phyloP scores from a whole-genome alignment of 2,329 filamentous ascomycete genomes.

The Lasiodiplodia citricola region DNA sequence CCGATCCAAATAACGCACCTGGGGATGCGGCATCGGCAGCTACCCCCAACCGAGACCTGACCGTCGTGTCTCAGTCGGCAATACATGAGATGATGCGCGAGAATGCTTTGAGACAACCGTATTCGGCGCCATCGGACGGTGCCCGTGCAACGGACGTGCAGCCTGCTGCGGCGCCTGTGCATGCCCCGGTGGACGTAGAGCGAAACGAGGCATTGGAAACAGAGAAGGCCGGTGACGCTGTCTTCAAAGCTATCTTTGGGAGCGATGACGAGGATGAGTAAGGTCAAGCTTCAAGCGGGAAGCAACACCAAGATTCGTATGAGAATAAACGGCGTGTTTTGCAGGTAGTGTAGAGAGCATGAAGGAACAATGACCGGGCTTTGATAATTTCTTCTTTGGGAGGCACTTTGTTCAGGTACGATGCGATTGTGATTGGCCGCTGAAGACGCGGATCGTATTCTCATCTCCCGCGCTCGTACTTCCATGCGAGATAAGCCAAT shows the following conservation, averaged over 20 bases:
- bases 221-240: conserved; percentile 74
- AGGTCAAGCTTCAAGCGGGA: background rate
- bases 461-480: conserved; percentile 21
- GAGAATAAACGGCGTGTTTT: background rate
- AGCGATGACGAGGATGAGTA: conserved; percentile 74
- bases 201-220: conserved; percentile 80
- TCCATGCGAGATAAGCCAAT: conserved; percentile 8
- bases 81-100: conserved; percentile 50
- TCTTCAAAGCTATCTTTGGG: conserved; percentile 93
- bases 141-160: conserved; percentile 26
- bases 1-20: conserved; percentile 15
- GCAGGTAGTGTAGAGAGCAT: background rate
- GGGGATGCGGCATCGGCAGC: conserved; percentile 26
- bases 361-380: background rate
- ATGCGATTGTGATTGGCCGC: background rate
- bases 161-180: conserved; percentile 29
- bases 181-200: conserved; percentile 67
- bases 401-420: background rate
- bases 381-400: background rate
- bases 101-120: conserved; percentile 32
- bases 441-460: conserved; percentile 15
- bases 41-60: conserved; percentile 38
- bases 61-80: conserved; percentile 59
- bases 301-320: too few relatives aligned
- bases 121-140: conserved; percentile 26